A percentile compares a stretch with the other conserved stretches of the same genome.
phyloP scores from a whole-genome alignment of 2,329 filamentous ascomycete species.

The Colletotrichum brevisporum region DNA sequence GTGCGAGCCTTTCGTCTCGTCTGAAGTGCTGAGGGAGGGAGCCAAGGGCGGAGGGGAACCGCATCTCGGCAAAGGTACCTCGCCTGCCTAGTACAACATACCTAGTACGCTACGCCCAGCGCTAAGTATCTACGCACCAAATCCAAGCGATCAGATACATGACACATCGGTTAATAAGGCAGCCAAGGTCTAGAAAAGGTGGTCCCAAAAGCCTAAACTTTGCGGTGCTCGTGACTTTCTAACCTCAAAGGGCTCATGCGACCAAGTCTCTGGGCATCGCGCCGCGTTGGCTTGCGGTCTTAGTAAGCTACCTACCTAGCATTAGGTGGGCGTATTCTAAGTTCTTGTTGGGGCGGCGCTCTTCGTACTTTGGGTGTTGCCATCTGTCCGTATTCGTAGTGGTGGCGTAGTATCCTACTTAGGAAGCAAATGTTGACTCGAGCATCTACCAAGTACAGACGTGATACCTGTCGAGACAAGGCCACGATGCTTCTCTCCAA shows the following conservation, averaged over 20 bases:
- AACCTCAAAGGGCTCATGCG: constrained; percentile 36
- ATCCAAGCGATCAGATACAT: no score
- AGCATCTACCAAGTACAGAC: no score
- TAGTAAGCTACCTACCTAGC: neutral
- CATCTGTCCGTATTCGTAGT: constrained; percentile 12
- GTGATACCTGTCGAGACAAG: no score
- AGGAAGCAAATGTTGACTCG: neutral
- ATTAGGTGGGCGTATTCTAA: neutral
- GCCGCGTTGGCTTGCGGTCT: constrained; percentile 15
- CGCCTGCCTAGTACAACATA: no score
- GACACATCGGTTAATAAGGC: no score
- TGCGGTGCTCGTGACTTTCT: constrained; percentile 39
- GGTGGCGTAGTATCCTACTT: neutral
- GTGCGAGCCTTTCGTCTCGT: neutral
- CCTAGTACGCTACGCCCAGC: no score
- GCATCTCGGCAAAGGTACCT: neutral
- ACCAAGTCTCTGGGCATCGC: constrained; percentile 35
- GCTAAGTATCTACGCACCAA: no score
- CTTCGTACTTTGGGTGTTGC: neutral
- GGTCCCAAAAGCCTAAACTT: constrained; percentile 24
- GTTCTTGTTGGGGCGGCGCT: neutral
- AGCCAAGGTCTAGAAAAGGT: constrained; percentile 4
- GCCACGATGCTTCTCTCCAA: no score
- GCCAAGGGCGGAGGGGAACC: constrained; percentile 7
- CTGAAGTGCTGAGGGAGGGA: constrained; percentile 16